Base-by-base conservation (phyloP, 805 yeast genomes). In the Lipomyces chichibuensis region DNA sequence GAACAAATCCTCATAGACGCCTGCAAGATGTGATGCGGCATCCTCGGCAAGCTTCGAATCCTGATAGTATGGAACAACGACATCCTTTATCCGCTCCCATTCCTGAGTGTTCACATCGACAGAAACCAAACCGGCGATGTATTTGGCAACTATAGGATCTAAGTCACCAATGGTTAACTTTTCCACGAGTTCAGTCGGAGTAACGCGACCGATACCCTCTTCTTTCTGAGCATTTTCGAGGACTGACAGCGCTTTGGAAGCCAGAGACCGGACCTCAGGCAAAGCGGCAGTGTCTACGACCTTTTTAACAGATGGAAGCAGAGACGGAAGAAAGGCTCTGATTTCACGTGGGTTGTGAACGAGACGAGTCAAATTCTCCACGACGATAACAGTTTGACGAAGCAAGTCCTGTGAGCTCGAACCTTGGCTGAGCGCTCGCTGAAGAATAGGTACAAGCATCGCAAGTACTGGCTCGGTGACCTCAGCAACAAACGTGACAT, bases 401-500 rank as follows among this genome's bases (percentile, higher is more conserved):
- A 95, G 85, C 79, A 94, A 96, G 77, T 94, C 98, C 81, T 95
- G 97, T 23, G 98, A 89, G 0, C 97, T 88, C 1, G 84, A 79
- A 13, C 67, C 68, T 52, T 94, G 86, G 82, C 90, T 86, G 75
- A 94, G 83, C 2, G 98, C 94, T 77, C 93, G 91, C 77, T 87
- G 92, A 75, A 94, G 85, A 72, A 93, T 93, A 58, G 99, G 99
- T 57, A 91, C 98, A 75, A 94, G 83, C 65, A 94, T 80, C 8
- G 98, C 86, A 73, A 94, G 83, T 3, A 96, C 96, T 4, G 98
- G 96, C 81, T 93, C 98, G 17, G 98, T 95, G 70, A 94, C 99
- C 81, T 95, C 99, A 58, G 99, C 97, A 60, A 94, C 98, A 78
- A 94, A 94, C 0, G 99, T 95, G 63, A 94, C 98, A 53, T 96